Evolutionary conservation across 2,329 filamentous ascomycete genomes (phyloP), one percentile per base, ranked within the genome.

Genomic region (Botrytis squamosa): DNA sequence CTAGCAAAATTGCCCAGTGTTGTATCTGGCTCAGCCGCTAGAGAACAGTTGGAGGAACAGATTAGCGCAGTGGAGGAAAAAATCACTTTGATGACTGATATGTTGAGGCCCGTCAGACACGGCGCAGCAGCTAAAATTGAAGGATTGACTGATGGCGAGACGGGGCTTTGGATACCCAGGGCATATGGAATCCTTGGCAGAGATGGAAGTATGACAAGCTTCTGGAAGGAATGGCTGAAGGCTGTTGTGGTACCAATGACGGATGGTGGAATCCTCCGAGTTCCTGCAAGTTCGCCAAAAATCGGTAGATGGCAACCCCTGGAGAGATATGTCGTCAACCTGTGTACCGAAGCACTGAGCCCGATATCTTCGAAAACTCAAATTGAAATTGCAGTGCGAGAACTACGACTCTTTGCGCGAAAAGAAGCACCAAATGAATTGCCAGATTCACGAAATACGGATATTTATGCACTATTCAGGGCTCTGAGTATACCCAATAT

Each of bases 161-260:
- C 94, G 71, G 96, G 95, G 3, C 90, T 98, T 75, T 99, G 96
- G 96, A 94, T 94, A 69, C 96, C 96, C 29, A 89, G 96, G 76
- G 94, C 95, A 1, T 99, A 97, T 81, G 96, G 96, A 74, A 91
- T 99, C 75, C 86, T 99, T 75, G 96, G 96, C 49, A 89, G 93
- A 75, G 96, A 99, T 81, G 87, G 87, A 20, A 91, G 90, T 75
- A 88, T 97, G 83, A 94, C 95, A 76, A 89, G 90, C 46, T 98
- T 99, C 84, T 99, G 95, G 95, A 98, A 98, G 83, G 96, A 99
- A 82, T 99, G 96, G 96, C 88, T 99, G 66, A 92, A 94, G 82
- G 95, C 95, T 10, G 88, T 98, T 16, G 86, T 96, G n/a, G 93
- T 97, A 36, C 96, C 96, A 42, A 99, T 98, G 96, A 94, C 91